phyloP scores from a whole-genome alignment of 169 alveolate species.

The Cryptosporidium ubiquitum region DNA sequence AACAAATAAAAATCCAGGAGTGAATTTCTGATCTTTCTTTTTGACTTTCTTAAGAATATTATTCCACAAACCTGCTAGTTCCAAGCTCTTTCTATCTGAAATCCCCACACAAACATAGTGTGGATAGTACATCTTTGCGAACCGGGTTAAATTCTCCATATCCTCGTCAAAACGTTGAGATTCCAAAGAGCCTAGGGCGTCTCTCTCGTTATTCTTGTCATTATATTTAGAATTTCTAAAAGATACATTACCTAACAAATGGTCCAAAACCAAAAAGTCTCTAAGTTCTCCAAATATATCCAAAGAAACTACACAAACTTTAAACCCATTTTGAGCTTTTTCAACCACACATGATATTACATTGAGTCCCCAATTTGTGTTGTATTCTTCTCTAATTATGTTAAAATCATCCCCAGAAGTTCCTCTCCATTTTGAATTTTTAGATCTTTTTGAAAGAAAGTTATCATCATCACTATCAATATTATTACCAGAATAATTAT shows the following conservation, averaged over 20 bases:
- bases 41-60: slow-evolving; percentile 32
- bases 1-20: slow-evolving; percentile 30
- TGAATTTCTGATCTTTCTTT: slow-evolving; percentile 12
- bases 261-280: slow-evolving; percentile 48
- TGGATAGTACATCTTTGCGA: slow-evolving; percentile 50
- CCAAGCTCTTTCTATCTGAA: slow-evolving; percentile 44
- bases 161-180: slow-evolving; percentile 63
- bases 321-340: slow-evolving; percentile 61
- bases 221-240: neutral
- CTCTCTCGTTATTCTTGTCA: neutral
- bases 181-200: slow-evolving; percentile 7
- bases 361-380: slow-evolving; percentile 59
- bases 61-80: slow-evolving; percentile 36
- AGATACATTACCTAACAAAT: neutral
- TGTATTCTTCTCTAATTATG: neutral
- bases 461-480: slow-evolving; percentile 3
- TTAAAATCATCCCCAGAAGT: neutral
- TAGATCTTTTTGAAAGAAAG: neutral
- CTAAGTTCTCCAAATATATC: slow-evolving; percentile 59
- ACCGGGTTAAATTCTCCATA: slow-evolving; percentile 21
- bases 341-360: slow-evolving; percentile 61
- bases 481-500: neutral
- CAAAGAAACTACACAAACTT: slow-evolving; percentile 39
- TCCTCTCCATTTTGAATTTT: slow-evolving; percentile 1
- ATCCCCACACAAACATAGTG: slow-evolving; percentile 64